Base-by-base conservation (phyloP, 495 filamentous ascomycete genomes). In the Amorphotheca resinae region DNA sequence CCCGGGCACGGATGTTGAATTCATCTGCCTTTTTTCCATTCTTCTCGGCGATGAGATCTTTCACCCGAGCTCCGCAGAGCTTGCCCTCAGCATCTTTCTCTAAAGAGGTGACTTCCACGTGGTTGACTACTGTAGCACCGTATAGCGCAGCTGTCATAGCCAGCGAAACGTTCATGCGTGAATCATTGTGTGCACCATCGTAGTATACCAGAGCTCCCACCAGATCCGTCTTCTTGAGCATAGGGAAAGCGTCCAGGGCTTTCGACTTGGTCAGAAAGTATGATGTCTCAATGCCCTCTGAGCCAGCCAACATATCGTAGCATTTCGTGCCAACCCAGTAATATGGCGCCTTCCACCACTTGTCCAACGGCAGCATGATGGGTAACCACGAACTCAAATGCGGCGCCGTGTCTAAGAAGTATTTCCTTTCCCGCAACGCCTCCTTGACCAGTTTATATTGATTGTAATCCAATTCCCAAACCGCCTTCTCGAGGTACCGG, bases 131-230 rank as follows among this genome's bases (percentile, higher is more conserved):
- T 2, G 89, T 96, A 33, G 79, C 76, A 33, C 91, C 91, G 55
- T 95, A 95, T 23, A 95, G 68, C 1, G 91, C 91, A 9, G 88
- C 89, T 15, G 91, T 98, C 81, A 94, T 89, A 8, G 84, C 89
- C 35, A 96, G 67, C 6, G 88, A 93, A 31, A 95, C 86, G 52
- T 98, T 98, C 91, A 98, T 98, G 38, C 91, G 76, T 18, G 91
- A 95, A 61, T 98, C 91, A 57, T 96, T 98, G 67, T 98, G 91
- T 1, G 87, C 87, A 50, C 91, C 91, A 65, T 98, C 89, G 60
- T 98, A 98, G 68, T 98, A 98, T 0, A 98, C 91, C 55, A 96
- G 69, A 30, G 91, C 91, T 35, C 91, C 91, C 35, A 87, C 73
- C 3, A 98, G 66, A 32, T 83, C 82, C 25, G 84, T 79, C 54